phyloP scores from a whole-genome alignment of 164 flowering plant species.

The Cinnamomum micranthum region DNA sequence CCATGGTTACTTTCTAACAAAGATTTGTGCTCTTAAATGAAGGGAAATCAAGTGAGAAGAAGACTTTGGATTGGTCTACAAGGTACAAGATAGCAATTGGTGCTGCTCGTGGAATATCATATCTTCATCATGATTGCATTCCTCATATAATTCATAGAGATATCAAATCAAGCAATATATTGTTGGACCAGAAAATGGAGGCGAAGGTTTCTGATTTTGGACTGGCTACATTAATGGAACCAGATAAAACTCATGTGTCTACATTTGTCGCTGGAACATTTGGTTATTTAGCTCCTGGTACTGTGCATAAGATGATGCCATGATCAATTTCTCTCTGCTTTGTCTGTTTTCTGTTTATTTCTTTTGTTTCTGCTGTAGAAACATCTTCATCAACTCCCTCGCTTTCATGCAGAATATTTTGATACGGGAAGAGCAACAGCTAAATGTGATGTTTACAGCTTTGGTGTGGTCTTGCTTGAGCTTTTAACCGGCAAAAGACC shows the following conservation, averaged over 20 bases:
- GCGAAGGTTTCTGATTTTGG: constrained; percentile 93
- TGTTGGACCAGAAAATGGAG: constrained; percentile 82
- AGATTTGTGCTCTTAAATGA: constrained; percentile 15
- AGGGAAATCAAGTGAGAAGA: constrained; percentile 57
- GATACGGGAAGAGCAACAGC: constrained; percentile 90
- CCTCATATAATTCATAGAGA: constrained; percentile 97
- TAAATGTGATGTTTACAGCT: constrained; percentile 97
- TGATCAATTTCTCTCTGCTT: not conserved
- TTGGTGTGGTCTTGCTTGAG: constrained; percentile 86
- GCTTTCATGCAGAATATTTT: constrained; percentile 64
- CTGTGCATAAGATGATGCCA: not conserved
- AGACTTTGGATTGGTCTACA: constrained; percentile 64
- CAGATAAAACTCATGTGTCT: constrained; percentile 90
- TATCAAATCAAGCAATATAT: constrained; percentile 89
- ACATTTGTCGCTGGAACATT: constrained; percentile 94
- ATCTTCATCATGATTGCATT: constrained; percentile 95
- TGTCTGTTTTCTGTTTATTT: not conserved
- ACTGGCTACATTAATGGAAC: constrained; percentile 85
- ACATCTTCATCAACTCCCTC: not conserved
- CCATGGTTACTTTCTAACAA: not conserved
- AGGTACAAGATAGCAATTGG: constrained; percentile 89
- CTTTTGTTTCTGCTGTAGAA: not conserved
- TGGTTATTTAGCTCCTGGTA: constrained; percentile 97
- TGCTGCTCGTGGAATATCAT: constrained; percentile 83
- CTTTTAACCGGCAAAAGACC: constrained; percentile 88